A percentile compares a stretch with the other conserved stretches of the same genome.
Conservation (phyloP, 2,329 filamentous ascomycete genomes). For the Cordyceps cicadae region DNA sequence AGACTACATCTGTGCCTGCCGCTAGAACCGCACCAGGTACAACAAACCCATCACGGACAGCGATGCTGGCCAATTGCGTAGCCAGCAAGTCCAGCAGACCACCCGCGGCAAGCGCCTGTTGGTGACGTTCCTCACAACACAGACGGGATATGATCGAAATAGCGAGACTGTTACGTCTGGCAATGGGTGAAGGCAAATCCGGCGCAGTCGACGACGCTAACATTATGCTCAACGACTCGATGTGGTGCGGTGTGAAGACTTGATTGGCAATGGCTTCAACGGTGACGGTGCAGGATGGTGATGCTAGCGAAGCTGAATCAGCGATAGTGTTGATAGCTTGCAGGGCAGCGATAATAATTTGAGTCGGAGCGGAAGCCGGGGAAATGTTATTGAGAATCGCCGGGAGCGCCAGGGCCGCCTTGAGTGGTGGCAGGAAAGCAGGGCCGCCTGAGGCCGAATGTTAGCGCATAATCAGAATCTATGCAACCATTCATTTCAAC, state of each 20-base stretch:
- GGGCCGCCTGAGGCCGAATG: slow-evolving; percentile 55
- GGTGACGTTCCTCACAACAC: slow-evolving; percentile 64
- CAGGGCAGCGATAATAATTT: slow-evolving; percentile 65
- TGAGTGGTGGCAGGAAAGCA: slow-evolving; percentile 66
- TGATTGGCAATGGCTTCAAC: slow-evolving; percentile 48
- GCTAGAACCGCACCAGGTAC: slow-evolving; percentile 53
- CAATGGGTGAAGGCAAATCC: slow-evolving; percentile 41
- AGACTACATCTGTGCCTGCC: slow-evolving; percentile 45
- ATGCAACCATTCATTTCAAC: slow-evolving; percentile 15
- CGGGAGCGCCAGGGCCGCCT: slow-evolving; percentile 58
- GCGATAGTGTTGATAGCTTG: slow-evolving; percentile 65
- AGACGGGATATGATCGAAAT: slow-evolving; percentile 47
- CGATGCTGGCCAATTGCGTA: slow-evolving; percentile 61
- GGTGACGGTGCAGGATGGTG: slow-evolving; percentile 40
- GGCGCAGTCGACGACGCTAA: slow-evolving; percentile 42
- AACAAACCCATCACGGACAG: slow-evolving; percentile 60
- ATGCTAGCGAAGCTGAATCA: slow-evolving; percentile 52
- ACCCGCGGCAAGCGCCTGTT: slow-evolving; percentile 59
- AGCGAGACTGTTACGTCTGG: slow-evolving; percentile 55
- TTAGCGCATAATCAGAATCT: not conserved
- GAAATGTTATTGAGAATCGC: slow-evolving; percentile 65
- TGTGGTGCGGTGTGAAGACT: slow-evolving; percentile 54
- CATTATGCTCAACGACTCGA: slow-evolving; percentile 57
- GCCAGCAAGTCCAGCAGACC: slow-evolving; percentile 75
- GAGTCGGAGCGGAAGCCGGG: slow-evolving; percentile 52